Percentiles rank a stretch among this genome's conserved stretches.
phyloP scores from a whole-genome alignment of 306 rosid genomes.

The Fagus sylvatica region DNA sequence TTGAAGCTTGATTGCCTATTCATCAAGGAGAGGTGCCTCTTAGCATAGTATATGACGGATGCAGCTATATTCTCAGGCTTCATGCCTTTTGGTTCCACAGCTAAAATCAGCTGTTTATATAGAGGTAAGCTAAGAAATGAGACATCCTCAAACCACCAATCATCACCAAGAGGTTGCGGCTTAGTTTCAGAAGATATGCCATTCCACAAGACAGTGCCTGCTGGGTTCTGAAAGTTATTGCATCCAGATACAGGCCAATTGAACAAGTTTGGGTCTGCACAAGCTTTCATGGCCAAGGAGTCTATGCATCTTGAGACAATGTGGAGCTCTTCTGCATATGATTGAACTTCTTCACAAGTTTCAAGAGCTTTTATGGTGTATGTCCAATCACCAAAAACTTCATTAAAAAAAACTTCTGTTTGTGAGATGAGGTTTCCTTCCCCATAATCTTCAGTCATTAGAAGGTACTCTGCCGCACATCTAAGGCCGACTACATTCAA shows the following conservation, averaged over 20 bases:
- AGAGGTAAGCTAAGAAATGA: conserved; percentile 58
- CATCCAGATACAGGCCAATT: conserved; percentile 45
- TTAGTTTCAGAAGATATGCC: conserved; percentile 46
- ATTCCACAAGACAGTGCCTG: conserved; percentile 44
- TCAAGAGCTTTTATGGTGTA: conserved; percentile 68
- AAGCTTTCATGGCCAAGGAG: conserved; percentile 74
- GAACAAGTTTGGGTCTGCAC: conserved; percentile 57
- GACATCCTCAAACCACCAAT: conserved; percentile 86
- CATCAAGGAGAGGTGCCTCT: conserved; percentile 63
- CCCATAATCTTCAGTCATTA: conserved; percentile 69
- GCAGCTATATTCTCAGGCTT: conserved; percentile 58
- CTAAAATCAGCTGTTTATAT: conserved; percentile 56
- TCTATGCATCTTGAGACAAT: conserved; percentile 80
- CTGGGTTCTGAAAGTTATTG: conserved; percentile 32
- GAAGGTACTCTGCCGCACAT: conserved; percentile 80
- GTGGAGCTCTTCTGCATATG: conserved; percentile 64
- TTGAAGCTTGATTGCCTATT: conserved; percentile 58
- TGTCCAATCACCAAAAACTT: conserved; percentile 62
- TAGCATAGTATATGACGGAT: conserved; percentile 58
- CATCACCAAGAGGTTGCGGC: conserved; percentile 36
- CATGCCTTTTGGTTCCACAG: conserved; percentile 70
- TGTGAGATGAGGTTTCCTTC: conserved; percentile 63
- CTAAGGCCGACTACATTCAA: conserved; percentile 68
- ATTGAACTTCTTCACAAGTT: conserved; percentile 66
- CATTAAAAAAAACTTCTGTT: conserved; percentile 59